Evolutionary conservation across 306 rosid species (phyloP).

Genomic region (Cicer chorassanicum): DNA sequence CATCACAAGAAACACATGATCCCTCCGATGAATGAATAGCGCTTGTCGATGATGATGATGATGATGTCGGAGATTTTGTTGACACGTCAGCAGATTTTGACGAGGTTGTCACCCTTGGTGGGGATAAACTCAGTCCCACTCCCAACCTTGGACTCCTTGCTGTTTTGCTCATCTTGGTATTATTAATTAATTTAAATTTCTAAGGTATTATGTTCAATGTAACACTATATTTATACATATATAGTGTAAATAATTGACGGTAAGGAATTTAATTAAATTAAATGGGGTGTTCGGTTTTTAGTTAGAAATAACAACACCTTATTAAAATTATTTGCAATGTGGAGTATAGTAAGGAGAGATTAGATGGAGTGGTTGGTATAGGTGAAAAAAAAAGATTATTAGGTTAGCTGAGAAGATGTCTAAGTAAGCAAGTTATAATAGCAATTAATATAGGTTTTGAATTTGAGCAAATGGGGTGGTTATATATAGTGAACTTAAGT

Average conservation of each 20-base stretch:
- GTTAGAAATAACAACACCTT: constrained; percentile 15
- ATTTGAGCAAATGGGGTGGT: constrained; percentile 12
- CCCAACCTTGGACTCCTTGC: constrained; percentile 48
- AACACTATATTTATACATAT: not conserved
- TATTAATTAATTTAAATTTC: not conserved
- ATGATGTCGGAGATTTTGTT: not conserved
- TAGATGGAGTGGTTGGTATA: constrained; percentile 4
- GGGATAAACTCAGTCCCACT: constrained; percentile 51
- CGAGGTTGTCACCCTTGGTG: constrained; percentile 31
- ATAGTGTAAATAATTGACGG: not conserved
- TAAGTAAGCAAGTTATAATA: not conserved
- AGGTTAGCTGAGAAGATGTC: constrained; percentile 20
- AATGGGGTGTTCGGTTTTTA: not conserved
- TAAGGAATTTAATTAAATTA: constrained; percentile 3
- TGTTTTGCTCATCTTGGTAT: constrained; percentile 42
- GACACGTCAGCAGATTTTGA: not conserved
- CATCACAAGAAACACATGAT: constrained; percentile 53
- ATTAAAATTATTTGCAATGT: not conserved
- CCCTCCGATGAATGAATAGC: constrained; percentile 40
- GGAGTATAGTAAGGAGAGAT: not conserved
- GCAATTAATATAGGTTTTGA: not conserved
- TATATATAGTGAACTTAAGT: not conserved
- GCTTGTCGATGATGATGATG: not conserved
- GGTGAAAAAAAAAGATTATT: not conserved
- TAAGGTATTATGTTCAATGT: not conserved